A percentile compares a stretch with the other conserved stretches of the same genome.
Conservation (phyloP, 2,329 filamentous ascomycete species). For the Pseudogymnoascus sp. region DNA sequence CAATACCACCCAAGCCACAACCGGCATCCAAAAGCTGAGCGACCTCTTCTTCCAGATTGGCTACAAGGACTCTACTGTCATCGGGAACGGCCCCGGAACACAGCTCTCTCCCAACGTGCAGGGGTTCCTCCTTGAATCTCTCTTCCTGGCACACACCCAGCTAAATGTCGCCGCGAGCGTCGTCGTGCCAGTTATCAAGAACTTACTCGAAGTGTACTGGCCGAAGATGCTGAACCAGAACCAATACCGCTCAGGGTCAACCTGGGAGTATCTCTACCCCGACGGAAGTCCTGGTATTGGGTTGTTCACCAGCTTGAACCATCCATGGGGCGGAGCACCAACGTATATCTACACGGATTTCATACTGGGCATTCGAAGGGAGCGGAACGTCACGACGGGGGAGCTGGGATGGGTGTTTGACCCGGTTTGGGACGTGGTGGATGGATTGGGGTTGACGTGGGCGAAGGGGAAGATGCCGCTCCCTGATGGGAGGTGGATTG, state of each 20-base stretch:
- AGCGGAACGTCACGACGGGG: slow-evolving; percentile 10
- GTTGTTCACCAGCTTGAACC: slow-evolving; percentile 36
- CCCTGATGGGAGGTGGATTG: neutral
- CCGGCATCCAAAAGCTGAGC: slow-evolving; percentile 27
- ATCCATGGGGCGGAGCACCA: slow-evolving; percentile 40
- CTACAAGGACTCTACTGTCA: slow-evolving; percentile 29
- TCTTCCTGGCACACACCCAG: slow-evolving; percentile 27
- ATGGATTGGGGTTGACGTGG: neutral
- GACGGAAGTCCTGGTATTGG: slow-evolving; percentile 34
- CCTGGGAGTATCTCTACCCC: slow-evolving; percentile 39
- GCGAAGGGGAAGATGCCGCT: neutral
- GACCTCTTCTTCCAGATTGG: slow-evolving; percentile 29
- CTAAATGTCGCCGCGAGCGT: slow-evolving; percentile 17
- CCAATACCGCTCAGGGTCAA: slow-evolving; percentile 32
- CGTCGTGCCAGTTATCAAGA: neutral
- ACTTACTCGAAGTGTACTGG: slow-evolving; percentile 35
- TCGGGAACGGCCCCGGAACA: slow-evolving; percentile 16
- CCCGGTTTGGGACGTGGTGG: neutral
- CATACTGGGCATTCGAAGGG: slow-evolving; percentile 25
- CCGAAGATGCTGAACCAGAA: slow-evolving; percentile 34
- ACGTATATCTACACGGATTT: slow-evolving; percentile 38
- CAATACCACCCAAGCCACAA: slow-evolving; percentile 26
- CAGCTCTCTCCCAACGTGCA: slow-evolving; percentile 40
- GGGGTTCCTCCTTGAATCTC: slow-evolving; percentile 36
- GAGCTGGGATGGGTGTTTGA: neutral